These are phyloP conservation scores for Pseudomicrostroma phylloplanum DNA, from an alignment of 1,284 basidiomycete genomes.

Conservation along the genomic window DNA sequence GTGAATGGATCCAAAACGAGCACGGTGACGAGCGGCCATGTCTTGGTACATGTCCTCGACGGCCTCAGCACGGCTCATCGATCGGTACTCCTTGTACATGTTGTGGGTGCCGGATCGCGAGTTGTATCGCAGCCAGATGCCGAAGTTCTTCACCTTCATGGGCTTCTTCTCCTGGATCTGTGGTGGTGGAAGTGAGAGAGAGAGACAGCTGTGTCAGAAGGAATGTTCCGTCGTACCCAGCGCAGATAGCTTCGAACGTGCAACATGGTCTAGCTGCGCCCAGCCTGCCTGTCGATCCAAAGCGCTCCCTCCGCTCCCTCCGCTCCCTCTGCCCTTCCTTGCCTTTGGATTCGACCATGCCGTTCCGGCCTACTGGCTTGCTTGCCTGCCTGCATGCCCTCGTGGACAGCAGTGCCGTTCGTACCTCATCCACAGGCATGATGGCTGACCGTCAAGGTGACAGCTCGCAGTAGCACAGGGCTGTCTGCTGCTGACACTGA, in stretches of 20 bases:
- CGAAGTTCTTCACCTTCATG: constrained; percentile 98
- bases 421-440: no score
- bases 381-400: background rate
- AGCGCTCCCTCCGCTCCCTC: background rate
- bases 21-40: constrained; percentile 98
- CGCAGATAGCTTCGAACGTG: no score
- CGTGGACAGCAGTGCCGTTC: background rate
- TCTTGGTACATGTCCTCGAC: constrained; percentile 98
- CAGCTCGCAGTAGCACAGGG: no score
- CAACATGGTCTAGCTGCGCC: background rate
- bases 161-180: constrained; percentile 77
- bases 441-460: no score
- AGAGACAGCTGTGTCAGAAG: background rate
- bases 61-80: constrained; percentile 85
- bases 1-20: constrained; percentile 97
- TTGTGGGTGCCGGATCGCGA: constrained; percentile 51
- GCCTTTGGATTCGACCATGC: no score
- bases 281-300: background rate
- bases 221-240: background rate
- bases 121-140: constrained; percentile 96
- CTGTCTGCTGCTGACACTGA: no score
- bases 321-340: no score
- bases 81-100: constrained; percentile 85
- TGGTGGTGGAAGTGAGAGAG: background rate
- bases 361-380: background rate